These are phyloP conservation scores for Dendryphion nanum DNA, from an alignment of 2,329 filamentous ascomycete species.

Conservation along the genomic window DNA sequence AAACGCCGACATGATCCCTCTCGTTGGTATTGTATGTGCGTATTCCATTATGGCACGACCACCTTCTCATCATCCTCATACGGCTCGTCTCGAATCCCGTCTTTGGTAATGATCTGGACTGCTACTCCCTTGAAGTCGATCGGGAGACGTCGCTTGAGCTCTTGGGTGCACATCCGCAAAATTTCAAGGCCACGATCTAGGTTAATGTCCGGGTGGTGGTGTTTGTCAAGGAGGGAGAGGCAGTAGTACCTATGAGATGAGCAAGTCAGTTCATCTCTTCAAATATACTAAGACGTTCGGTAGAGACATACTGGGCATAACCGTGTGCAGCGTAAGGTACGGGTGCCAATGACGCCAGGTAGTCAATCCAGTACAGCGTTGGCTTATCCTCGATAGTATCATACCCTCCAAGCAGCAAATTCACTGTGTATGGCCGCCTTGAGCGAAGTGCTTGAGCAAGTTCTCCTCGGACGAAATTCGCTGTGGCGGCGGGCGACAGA, in stretches of 20 bases:
- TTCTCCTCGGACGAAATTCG: constrained; percentile 91
- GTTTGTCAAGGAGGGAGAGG: constrained; percentile 95
- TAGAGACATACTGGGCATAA: constrained; percentile 77
- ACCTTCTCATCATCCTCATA: constrained; percentile 80
- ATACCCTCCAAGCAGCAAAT: constrained; percentile 89
- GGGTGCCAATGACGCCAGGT: constrained; percentile 82
- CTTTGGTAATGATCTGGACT: constrained; percentile 93
- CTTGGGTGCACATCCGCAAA: constrained; percentile 90
- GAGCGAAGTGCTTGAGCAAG: constrained; percentile 88
- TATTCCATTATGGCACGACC: constrained; percentile 53
- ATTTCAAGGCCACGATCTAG: constrained; percentile 90
- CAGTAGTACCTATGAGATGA: constrained; percentile 77
- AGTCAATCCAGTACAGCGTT: constrained; percentile 94
- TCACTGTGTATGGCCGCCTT: constrained; percentile 93
- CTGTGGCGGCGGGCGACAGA: constrained; percentile 82
- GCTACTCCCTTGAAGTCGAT: constrained; percentile 97
- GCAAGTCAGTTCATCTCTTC: not conserved
- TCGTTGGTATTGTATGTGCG: no score
- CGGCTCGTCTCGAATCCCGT: constrained; percentile 81
- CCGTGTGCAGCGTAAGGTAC: constrained; percentile 96
- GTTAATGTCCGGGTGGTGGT: constrained; percentile 92
- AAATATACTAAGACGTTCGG: not conserved
- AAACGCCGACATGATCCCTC: no score
- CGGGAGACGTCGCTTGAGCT: constrained; percentile 92
- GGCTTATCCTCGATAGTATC: constrained; percentile 91